phyloP scores from a whole-genome alignment of 2,329 filamentous ascomycete genomes.

The Coniochaeta hoffmannii region DNA sequence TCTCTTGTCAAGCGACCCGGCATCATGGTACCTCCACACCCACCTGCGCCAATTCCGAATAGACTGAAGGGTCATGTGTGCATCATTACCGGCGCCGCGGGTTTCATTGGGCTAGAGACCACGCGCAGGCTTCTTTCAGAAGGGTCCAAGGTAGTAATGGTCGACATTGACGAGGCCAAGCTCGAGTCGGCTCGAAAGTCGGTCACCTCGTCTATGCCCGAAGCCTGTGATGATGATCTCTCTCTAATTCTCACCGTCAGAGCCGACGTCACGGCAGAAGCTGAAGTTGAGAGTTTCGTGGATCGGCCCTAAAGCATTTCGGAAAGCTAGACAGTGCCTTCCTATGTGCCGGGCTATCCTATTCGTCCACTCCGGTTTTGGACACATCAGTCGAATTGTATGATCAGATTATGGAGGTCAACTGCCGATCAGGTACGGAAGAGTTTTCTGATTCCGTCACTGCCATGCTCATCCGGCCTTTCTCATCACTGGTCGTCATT shows the following conservation, averaged over 20 bases:
- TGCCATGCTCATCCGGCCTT: constrained; percentile 4
- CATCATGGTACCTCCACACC: neutral
- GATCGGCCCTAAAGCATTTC: constrained; percentile 7
- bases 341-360: constrained; percentile 8
- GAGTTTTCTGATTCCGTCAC: neutral
- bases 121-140: constrained; percentile 25
- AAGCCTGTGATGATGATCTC: constrained; percentile 4
- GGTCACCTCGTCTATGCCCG: neutral
- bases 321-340: constrained; percentile 10
- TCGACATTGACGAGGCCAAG: constrained; percentile 21
- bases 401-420: constrained; percentile 26
- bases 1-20: neutral
- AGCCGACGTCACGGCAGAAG: constrained; percentile 25
- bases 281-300: constrained; percentile 15
- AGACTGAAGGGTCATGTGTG: neutral
- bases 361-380: constrained; percentile 21
- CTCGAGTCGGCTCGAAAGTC: constrained; percentile 4
- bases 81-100: constrained; percentile 3
- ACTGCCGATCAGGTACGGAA: constrained; percentile 25
- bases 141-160: constrained; percentile 25
- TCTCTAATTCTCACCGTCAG: constrained; percentile 21
- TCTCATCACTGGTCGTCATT: neutral
- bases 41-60: neutral
- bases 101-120: constrained; percentile 21
- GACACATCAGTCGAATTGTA: constrained; percentile 26